These are phyloP conservation scores for Colletotrichum neosansevieriae DNA, from an alignment of 2,329 filamentous ascomycete genomes.

Conservation along the genomic window DNA sequence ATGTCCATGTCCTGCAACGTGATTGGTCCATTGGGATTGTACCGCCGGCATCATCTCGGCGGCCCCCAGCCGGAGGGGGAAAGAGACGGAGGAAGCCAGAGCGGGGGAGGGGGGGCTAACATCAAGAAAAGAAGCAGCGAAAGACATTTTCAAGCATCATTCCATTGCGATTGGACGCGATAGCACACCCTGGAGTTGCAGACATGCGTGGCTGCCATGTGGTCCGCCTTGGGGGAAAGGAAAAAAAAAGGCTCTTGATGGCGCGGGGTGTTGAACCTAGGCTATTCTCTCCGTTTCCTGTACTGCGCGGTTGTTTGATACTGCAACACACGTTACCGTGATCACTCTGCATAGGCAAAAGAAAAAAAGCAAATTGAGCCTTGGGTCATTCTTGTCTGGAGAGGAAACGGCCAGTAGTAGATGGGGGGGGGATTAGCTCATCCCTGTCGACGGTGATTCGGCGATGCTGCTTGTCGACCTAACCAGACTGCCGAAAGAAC, in stretches of 20 bases:
- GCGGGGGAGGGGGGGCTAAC: not conserved
- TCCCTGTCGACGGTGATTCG: not conserved
- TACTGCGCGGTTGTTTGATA: not conserved
- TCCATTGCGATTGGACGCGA: not conserved
- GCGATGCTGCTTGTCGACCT: not conserved
- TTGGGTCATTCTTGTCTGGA: slow-evolving; percentile 2
- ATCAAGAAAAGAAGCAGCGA: slow-evolving; percentile 4
- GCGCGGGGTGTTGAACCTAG: slow-evolving; percentile 1
- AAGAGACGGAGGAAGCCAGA: not conserved
- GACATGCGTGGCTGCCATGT: slow-evolving; percentile 15
- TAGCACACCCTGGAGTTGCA: slow-evolving; percentile 2
- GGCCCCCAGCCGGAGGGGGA: slow-evolving; percentile 13
- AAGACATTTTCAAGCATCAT: not conserved
- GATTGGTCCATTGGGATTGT: slow-evolving; percentile 1
- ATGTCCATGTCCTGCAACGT: slow-evolving; percentile 11
- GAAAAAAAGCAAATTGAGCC: slow-evolving; percentile 5
- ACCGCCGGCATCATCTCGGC: slow-evolving; percentile 13
- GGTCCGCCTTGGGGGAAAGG: not conserved
- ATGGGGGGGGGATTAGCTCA: not conserved
- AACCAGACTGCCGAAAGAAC: not conserved
- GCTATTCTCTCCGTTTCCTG: not conserved
- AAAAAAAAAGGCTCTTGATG: not conserved
- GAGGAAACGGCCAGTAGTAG: no score
- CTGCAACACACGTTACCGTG: slow-evolving; percentile 13
- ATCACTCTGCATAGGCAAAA: slow-evolving; percentile 15